Conservation (phyloP, 352 stramenopile genomes). For the Phytophthora fragariae region DNA sequence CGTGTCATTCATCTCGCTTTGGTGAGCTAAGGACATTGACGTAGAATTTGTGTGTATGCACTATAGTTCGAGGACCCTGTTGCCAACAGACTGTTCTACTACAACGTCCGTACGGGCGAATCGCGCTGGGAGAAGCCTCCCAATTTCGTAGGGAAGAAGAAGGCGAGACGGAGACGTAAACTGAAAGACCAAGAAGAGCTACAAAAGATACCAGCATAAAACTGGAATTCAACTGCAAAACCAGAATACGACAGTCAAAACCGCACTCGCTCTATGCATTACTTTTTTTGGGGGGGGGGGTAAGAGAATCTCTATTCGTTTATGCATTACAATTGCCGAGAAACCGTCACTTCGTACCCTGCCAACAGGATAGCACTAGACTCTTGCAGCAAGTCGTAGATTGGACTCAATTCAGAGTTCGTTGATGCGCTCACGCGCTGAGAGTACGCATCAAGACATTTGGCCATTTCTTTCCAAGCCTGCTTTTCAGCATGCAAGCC, state of each 20-base stretch:
- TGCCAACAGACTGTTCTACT: conserved; percentile 61
- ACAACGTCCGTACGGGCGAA: conserved; percentile 75
- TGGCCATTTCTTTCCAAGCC: conserved; percentile 82
- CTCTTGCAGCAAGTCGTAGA: conserved; percentile 82
- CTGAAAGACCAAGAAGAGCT: conserved; percentile 4
- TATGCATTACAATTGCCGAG: conserved; percentile 38
- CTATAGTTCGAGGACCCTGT: conserved; percentile 58
- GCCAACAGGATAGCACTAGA: conserved; percentile 81
- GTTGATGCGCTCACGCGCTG: conserved; percentile 70
- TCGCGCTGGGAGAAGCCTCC: conserved; percentile 63
- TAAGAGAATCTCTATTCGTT: background rate
- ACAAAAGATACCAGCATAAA: background rate
- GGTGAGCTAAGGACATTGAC: background rate
- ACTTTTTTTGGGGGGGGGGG: background rate
- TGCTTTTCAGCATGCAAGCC: conserved; percentile 69
- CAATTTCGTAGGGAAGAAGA: conserved; percentile 51
- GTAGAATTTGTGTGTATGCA: conserved; percentile 1
- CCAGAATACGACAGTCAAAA: conserved; percentile 6
- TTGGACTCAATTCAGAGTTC: conserved; percentile 54
- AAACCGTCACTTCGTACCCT: conserved; percentile 74
- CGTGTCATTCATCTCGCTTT: background rate
- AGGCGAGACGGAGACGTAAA: conserved; percentile 24
- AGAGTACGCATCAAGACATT: conserved; percentile 82
- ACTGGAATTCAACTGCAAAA: conserved; percentile 1
- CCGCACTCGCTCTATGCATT: background rate